Evolutionary conservation across 192 early-diverging fungal genomes (phyloP), one percentile per base, ranked within the genome.

Genomic region (Kappamyces sp.): DNA sequence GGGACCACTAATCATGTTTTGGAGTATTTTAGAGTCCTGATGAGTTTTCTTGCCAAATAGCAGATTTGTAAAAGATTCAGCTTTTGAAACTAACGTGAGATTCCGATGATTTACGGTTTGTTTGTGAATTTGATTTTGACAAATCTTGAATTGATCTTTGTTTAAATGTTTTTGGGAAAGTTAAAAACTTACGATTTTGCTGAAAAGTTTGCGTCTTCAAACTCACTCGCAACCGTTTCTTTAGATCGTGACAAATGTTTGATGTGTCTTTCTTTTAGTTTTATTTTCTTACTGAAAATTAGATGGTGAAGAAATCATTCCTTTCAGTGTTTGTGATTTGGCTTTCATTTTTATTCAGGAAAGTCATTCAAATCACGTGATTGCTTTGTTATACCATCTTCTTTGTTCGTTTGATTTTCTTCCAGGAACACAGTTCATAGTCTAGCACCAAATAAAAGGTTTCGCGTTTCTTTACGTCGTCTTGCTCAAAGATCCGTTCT

Each of bases 1-100:
- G 1, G 81, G 72, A 35, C 77, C 75, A 47, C 84, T 81, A 29
- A 84, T 73, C 22, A 22, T n/a, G 82, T 84, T 0, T 63, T 53
- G 8, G 69, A 62, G 2, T 70, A 84, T 15, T 33, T 64, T 54
- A 0, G 6, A 32, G 48, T 15, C 31, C 6, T 8, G 6, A 42
- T 6, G 7, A 42, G 41, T 9, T 12, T 9, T 6, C 7, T 12
- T 42, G 41, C 7, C 41, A 42, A 42, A 42, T 12, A 12, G 12
- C 22, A 22, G 22, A 22, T 22, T 22, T 22, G 22, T 22, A 22
- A 22, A 22, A 22, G 22, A 22, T 22, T 22, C 22, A 22, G 22
- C 22, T 22, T 22, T 22, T 22, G 22, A 22, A 0, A 22, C 22
- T 22, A 22, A 22, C 22, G 22, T 42, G 7, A 42, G 41, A 12